Evolutionary conservation across 2,329 filamentous ascomycete genomes (phyloP), one percentile per base, ranked within the genome.

Genomic region (Trichoderma sp.): DNA sequence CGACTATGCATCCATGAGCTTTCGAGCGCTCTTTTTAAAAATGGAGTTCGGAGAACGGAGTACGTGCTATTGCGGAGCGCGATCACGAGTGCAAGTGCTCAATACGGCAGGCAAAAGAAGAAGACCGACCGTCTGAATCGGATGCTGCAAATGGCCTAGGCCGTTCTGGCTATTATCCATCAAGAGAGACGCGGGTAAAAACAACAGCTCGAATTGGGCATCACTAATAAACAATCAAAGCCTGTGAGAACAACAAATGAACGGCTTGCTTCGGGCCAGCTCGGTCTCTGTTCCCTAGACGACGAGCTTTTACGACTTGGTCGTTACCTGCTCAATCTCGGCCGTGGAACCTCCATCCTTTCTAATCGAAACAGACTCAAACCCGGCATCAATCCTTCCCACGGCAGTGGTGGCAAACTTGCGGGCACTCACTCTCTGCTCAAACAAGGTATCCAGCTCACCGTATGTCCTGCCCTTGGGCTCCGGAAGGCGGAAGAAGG

Each of bases 371-470:
- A 8, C 76, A 74, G 21, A 76, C 69, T 31, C 75, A 66, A 76
- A 27, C 11, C 63, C 59, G 1, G 77, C 78, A 71, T 81, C 81
- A 6, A 83, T 6, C 2, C 78, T 67, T 71, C 81, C 81, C 35
- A 85, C 78, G n/a, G 79, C 65, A 0, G 83, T 82, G 6, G 77
- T 78, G 75, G 79, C 80, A 71, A 86, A 88, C 75, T 85, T 85
- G 76, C 86, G 82, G 1, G 87, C 85, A 27, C 84, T 80, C 11
- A 87, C 80, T 11, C 80, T 78, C 29, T 83, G 80, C 77, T 89
- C 86, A 78, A 91, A 91, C 76, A 91, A 81, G 12, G 87, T 81
- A 69, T 91, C 89, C 2, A 91, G 84, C 81, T 91, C 89, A 50
- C 86, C 88, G 69, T 88, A 87, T 0, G 88, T 89, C 50, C 88